Base-by-base conservation (phyloP, 2,329 filamentous ascomycete species). In the Zarea fungicola region DNA sequence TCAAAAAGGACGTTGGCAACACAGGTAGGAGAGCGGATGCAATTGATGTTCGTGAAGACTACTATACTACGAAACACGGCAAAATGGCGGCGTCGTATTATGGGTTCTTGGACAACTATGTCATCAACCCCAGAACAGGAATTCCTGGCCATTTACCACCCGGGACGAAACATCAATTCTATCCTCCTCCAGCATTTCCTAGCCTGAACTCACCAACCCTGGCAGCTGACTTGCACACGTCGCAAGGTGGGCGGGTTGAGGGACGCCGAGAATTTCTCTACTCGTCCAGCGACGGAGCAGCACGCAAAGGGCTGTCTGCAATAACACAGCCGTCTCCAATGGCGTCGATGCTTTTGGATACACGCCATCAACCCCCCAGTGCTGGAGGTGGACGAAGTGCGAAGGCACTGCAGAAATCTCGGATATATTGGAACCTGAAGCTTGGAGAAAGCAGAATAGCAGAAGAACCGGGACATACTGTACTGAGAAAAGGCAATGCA, bases 41-140 rank as follows among this genome's bases (percentile, higher is more conserved):
- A 54, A 64, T 75, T n/a, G 86, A 90, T 62, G 78, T 90, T 9
- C 83, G 93, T 10, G 88, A 93, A 51, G 91, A 96, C 58, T 97
- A 97, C 64, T 97, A 93, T 62, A 84, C 89, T 19, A 89, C 90
- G 9, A 96, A 96, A 62, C 91, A 99, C 60, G 89, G 91, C 54
- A 99, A 99, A 71, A 96, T 99, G 89, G 85, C 93, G n/a, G 88
- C 90, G 14, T 97, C 92, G 0, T 93, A 96, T 63, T 91, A 93
- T 60, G 90, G 91, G 2, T 99, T 99, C 65, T 74, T 96, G 51
- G 90, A 96, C 62, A 91, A 95, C 57, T 99, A 99, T 60, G 81
- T 85, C 13, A 80, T 84, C 42, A 88, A 89, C 58, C 82, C 84
- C 4, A 84, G 83, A 63, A 81, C 79, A 6, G 83, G 82, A 2